A percentile compares a stretch with the other conserved stretches of the same genome.
Conservation (phyloP, 163 green algal genomes). For the Botryococcus braunii region DNA sequence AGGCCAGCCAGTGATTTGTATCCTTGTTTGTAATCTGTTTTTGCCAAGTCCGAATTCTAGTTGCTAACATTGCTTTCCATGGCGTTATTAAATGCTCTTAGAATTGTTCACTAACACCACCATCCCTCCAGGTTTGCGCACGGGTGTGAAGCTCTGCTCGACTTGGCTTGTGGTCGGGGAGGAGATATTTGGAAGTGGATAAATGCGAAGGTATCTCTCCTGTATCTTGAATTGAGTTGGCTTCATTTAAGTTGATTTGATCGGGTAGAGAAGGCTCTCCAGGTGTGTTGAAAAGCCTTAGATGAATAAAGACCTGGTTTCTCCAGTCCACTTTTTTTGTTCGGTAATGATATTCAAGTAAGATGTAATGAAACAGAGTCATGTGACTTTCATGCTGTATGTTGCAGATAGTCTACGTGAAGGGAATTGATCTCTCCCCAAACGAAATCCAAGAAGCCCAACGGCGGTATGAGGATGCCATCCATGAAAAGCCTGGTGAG, state of each 20-base stretch:
- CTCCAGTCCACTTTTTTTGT: background rate
- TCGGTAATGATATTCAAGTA: too few species aligned
- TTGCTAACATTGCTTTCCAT: background rate
- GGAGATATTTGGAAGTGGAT: slow-evolving; percentile 89
- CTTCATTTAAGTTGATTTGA: background rate
- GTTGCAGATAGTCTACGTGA: slow-evolving; percentile 56
- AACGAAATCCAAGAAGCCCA: slow-evolving; percentile 74
- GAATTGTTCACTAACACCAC: slow-evolving; percentile 5
- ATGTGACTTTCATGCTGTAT: background rate
- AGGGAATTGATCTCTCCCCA: slow-evolving; percentile 76
- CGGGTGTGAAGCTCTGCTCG: slow-evolving; percentile 51
- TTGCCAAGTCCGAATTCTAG: background rate
- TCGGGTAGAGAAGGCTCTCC: background rate
- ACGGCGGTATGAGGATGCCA: slow-evolving; percentile 43
- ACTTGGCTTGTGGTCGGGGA: slow-evolving; percentile 80
- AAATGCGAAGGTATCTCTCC: slow-evolving; percentile 36
- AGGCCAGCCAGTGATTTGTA: slow-evolving; percentile 19
- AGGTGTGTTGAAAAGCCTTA: background rate
- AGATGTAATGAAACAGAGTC: too few species aligned
- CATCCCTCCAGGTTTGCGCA: slow-evolving; percentile 59
- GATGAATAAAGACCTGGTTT: background rate
- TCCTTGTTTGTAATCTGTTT: background rate
- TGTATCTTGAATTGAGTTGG: background rate
- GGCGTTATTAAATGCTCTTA: background rate
- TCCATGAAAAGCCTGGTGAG: slow-evolving; percentile 1